Evolutionary conservation across 805 yeast species (phyloP).

Genomic region (Suhomyces vadensis): DNA sequence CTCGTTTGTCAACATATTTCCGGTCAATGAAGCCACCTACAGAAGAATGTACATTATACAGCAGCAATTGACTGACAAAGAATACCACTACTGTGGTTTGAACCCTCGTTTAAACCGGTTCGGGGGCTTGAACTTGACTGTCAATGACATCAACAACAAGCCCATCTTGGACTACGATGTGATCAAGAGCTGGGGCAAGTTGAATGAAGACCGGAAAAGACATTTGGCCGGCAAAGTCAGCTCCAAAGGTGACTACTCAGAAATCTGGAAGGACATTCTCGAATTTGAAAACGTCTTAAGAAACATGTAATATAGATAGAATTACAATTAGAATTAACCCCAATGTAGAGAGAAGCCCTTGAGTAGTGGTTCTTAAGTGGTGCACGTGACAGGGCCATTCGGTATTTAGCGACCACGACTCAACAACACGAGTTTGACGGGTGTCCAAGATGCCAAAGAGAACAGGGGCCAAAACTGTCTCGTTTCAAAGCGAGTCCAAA

Average conservation of each 20-base stretch:
- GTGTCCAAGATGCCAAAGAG: slow-evolving; percentile 9
- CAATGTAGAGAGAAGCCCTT: too few species aligned
- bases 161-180: slow-evolving; percentile 68
- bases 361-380: too few species aligned
- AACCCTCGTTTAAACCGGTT: slow-evolving; percentile 73
- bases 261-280: slow-evolving; percentile 67
- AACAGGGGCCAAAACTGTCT: slow-evolving; percentile 20
- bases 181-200: slow-evolving; percentile 50
- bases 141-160: slow-evolving; percentile 45
- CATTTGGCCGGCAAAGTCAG: slow-evolving; percentile 54
- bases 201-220: slow-evolving; percentile 59
- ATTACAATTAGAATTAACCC: neutral
- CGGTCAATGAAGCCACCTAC: slow-evolving; percentile 73
- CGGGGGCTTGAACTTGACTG: slow-evolving; percentile 40
- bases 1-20: slow-evolving; percentile 68
- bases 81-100: slow-evolving; percentile 70
- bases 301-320: slow-evolving; percentile 14
- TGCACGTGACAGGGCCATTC: neutral
- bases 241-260: slow-evolving; percentile 56
- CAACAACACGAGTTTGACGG: neutral
- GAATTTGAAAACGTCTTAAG: slow-evolving; percentile 49
- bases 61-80: slow-evolving; percentile 82
- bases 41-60: slow-evolving; percentile 82
- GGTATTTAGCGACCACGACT: neutral
- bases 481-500: slow-evolving; percentile 15